Percentiles rank a stretch among this genome's conserved stretches.
phyloP scores from a whole-genome alignment of 1,139 yeast species.

The Starmera stellimalicola region DNA sequence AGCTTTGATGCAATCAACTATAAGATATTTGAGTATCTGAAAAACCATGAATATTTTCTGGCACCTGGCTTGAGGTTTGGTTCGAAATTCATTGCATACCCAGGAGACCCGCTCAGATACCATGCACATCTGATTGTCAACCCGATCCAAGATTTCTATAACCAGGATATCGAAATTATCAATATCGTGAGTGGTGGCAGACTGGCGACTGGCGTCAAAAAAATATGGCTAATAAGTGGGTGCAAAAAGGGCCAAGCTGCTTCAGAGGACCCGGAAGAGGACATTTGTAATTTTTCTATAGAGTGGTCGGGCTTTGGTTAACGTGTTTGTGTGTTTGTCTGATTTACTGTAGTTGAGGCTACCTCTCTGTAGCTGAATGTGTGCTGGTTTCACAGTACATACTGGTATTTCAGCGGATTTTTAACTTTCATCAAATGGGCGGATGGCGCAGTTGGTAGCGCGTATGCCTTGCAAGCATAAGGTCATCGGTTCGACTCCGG shows the following conservation, averaged over 20 bases:
- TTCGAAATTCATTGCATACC: constrained; percentile 80
- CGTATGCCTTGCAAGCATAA: too few relatives aligned
- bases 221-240: constrained; percentile 54
- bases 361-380: too few relatives aligned
- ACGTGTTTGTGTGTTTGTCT: too few relatives aligned
- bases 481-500: too few relatives aligned
- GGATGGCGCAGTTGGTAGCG: too few relatives aligned
- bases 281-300: constrained; percentile 42
- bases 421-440: too few relatives aligned
- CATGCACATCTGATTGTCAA: constrained; percentile 81
- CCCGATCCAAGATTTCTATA: constrained; percentile 33
- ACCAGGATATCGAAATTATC: constrained; percentile 41
- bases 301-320: constrained; percentile 83
- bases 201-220: constrained; percentile 87
- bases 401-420: too few relatives aligned
- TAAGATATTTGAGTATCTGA: constrained; percentile 33
- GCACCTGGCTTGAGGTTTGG: constrained; percentile 91
- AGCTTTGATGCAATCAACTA: constrained; percentile 8
- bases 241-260: constrained; percentile 8
- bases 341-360: too few relatives aligned
- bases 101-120: constrained; percentile 87
- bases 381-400: too few relatives aligned
- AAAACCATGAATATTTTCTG: constrained; percentile 39
- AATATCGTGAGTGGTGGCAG: constrained; percentile 77
- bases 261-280: constrained; percentile 7